Base-by-base conservation (phyloP, 2,329 filamentous ascomycete genomes). In the Shiraia sp. region DNA sequence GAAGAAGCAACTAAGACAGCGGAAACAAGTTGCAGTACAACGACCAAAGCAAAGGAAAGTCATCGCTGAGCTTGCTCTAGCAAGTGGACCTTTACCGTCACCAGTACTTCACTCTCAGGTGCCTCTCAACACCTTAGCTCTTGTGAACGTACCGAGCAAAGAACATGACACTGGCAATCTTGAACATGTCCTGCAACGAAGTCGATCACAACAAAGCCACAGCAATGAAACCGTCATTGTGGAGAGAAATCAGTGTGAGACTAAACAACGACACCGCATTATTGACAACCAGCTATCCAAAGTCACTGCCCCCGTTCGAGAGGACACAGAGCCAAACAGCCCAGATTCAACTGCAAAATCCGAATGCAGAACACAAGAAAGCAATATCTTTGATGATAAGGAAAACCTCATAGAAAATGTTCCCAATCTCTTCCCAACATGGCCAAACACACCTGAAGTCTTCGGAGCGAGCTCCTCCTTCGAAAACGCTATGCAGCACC, bases 231-330 rank as follows among this genome's bases (percentile, higher is more conserved):
- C 19, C 19, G 19, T 22, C 8, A 8, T 22, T 22, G 4, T 22
- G 8, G 8, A 22, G 8, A 22, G 19, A 33, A 22, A 23, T 33
- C 17, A 32, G 14, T 9, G 9, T 32, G n/a, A 17, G 7, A 5
- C 8, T 3, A 17, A 14, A 32, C 3, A 32, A 32, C n/a, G 10
- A 8, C 6, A 32, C 10, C 14, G 30, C 8, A 17, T 17, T 7
- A 14, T 32, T 17, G 10, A 32, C 15, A 16, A 44, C 31, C 50
- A 52, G 24, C 30, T 54, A 14, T 44, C 47, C n/a, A 40, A 31
- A 9, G 37, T 53, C 4, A 49, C 39, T 16, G 51, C 46, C 15
- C 49, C 45, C 27, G n/a, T 34, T 9, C 34, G 42, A 14, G 17
- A 23, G 13, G 19, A 22, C 19, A 22, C 19, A 8, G 23, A 30